phyloP scores from a whole-genome alignment of 1,284 basidiomycete genomes.

The Ustilago hordei region DNA sequence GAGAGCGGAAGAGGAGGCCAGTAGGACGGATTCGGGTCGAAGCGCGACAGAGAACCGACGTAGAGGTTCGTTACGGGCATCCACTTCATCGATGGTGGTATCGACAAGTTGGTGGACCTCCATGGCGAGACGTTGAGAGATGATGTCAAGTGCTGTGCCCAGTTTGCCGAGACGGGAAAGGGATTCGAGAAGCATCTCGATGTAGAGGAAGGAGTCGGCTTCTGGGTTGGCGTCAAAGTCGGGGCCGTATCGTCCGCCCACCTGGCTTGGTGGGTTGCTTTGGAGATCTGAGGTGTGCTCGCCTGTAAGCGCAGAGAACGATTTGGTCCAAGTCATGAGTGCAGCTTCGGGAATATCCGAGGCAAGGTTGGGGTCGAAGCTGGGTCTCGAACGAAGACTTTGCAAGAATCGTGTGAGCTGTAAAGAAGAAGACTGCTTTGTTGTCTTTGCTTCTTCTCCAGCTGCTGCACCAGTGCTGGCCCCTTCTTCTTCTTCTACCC shows the following conservation, averaged over 20 bases:
- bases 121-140: slow-evolving; percentile 83
- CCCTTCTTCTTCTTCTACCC: background rate
- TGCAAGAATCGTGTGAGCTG: slow-evolving; percentile 54
- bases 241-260: slow-evolving; percentile 30
- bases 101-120: slow-evolving; percentile 91
- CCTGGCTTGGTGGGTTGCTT: background rate
- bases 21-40: slow-evolving; percentile 75
- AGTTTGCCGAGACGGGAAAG: slow-evolving; percentile 90
- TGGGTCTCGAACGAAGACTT: slow-evolving; percentile 40
- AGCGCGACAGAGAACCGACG: slow-evolving; percentile 74
- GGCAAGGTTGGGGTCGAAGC: slow-evolving; percentile 51
- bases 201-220: slow-evolving; percentile 90
- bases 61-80: slow-evolving; percentile 71
- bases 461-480: background rate
- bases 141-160: slow-evolving; percentile 83
- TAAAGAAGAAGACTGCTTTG: slow-evolving; percentile 10
- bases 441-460: slow-evolving; percentile 1
- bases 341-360: slow-evolving; percentile 43
- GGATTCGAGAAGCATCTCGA: slow-evolving; percentile 92
- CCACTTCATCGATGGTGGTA: slow-evolving; percentile 87
- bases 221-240: slow-evolving; percentile 78
- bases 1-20: slow-evolving; percentile 56
- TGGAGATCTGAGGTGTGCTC: slow-evolving; percentile 9
- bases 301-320: slow-evolving; percentile 41
- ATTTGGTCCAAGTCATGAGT: slow-evolving; percentile 37